Conservation (phyloP, 129 eudicot species). For the Pulicaria dysenterica region DNA sequence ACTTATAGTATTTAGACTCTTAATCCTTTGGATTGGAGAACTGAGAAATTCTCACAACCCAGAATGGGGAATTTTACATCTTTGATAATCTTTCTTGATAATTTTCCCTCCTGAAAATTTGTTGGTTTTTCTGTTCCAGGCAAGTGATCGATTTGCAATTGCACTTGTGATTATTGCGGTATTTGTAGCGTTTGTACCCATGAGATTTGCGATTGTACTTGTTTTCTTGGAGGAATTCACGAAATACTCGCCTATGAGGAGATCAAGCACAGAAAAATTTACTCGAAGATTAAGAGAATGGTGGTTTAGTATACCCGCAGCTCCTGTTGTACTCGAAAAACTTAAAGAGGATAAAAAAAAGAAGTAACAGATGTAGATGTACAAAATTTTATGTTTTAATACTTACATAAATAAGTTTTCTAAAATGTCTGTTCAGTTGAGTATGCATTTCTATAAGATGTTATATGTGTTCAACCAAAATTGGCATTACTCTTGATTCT, state of each 20-base stretch:
- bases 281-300: conserved; percentile 78
- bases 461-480: too few relatives aligned
- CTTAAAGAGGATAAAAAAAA: conserved; percentile 71
- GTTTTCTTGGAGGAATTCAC: conserved; percentile 68
- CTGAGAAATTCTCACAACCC: too few relatives aligned
- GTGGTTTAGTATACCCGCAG: conserved; percentile 99
- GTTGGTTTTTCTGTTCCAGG: conserved; percentile 44
- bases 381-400: too few relatives aligned
- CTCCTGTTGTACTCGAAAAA: conserved; percentile 75
- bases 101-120: neutral
- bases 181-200: conserved; percentile 56
- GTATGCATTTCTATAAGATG: too few relatives aligned
- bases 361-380: conserved; percentile 24
- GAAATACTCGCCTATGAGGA: conserved; percentile 71
- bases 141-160: conserved; percentile 62
- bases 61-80: too few relatives aligned
- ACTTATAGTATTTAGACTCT: too few relatives aligned
- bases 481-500: too few relatives aligned
- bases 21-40: too few relatives aligned
- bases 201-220: conserved; percentile 43
- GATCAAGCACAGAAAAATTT: conserved; percentile 65
- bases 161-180: conserved; percentile 50
- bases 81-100: neutral
- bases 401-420: too few relatives aligned
- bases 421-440: too few relatives aligned